Base-by-base conservation (phyloP, 768 basidiomycete genomes). In the Russula dissimulans region DNA sequence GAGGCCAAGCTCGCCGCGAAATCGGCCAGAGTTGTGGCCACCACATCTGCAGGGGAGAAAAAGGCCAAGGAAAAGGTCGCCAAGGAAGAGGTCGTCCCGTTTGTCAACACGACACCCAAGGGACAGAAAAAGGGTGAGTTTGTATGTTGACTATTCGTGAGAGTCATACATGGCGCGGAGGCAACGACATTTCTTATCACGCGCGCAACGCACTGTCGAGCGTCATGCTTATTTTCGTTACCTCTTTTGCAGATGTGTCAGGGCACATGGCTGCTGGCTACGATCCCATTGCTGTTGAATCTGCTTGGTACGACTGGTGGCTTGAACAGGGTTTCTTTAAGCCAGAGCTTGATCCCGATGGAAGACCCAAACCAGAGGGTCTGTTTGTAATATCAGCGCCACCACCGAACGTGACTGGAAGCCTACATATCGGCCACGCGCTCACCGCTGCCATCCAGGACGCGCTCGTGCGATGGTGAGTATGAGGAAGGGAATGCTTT, bases 261-360 rank as follows among this genome's bases (percentile, higher is more conserved):
- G 78, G 84, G 61, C 86, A 91, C 3, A 95, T 99, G 89, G 81
- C 89, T 1, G 78, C 81, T n/a, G 91, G 89, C 4, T 99, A 98
- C 75, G 94, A 98, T 71, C 95, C 97, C 8, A 86, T 90, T 64
- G 89, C 90, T 38, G 89, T 98, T 60, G 95, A 98, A 70, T 79
- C 94, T 0, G 86, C 92, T 2, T 97, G 97, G 92, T 98, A 98
- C 67, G 92, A 95, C 67, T 98, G 97, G 97, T 97, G 95, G 95
- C 78, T 84, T 41, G 80, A 83, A 3, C 80, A 93, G 68, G 95
- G 92, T 4, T 95, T 87, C 78, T 97, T 95, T 82, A 82, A 84
- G 65, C 93, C 95, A 3, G 79, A 81, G 60, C 73, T 81, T 15
- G 78, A 77, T 0, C 68, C 78, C 0, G 78, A 87, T 54, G 85